These are phyloP conservation scores for Mycena pura DNA, from an alignment of 768 basidiomycete species.

Conservation along the genomic window DNA sequence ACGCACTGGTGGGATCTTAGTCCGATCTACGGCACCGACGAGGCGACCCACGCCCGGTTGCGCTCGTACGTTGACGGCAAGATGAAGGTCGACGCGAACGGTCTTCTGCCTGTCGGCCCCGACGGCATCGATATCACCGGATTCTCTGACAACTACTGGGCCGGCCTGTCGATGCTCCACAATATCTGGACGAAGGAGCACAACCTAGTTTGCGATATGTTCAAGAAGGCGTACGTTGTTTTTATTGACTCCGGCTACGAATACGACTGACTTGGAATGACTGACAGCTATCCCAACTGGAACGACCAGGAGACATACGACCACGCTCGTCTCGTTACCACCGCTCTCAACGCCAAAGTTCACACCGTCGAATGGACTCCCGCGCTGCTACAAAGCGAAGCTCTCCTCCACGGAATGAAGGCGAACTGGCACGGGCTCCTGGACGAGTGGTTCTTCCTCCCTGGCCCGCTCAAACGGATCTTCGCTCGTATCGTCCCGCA, in stretches of 20 bases:
- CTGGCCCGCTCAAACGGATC: too few species aligned
- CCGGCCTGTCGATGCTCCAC: slow-evolving; percentile 16
- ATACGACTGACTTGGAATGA: not conserved
- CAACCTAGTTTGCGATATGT: slow-evolving; percentile 23
- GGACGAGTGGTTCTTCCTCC: slow-evolving; percentile 12
- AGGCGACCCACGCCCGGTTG: slow-evolving; percentile 10
- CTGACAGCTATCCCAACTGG: slow-evolving; percentile 15
- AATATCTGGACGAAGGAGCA: slow-evolving; percentile 22
- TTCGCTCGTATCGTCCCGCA: slow-evolving; percentile 11
- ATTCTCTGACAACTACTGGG: slow-evolving; percentile 22
- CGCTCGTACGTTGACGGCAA: slow-evolving; percentile 17
- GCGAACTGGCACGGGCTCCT: slow-evolving; percentile 22
- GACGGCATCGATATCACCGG: slow-evolving; percentile 16
- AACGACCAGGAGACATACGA: slow-evolving; percentile 20
- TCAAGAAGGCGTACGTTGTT: slow-evolving; percentile 9
- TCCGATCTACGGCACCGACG: slow-evolving; percentile 16
- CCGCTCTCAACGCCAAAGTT: slow-evolving; percentile 23
- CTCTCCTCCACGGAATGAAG: slow-evolving; percentile 12
- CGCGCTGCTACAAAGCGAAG: slow-evolving; percentile 9
- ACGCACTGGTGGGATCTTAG: slow-evolving; percentile 23
- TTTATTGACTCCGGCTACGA: not conserved
- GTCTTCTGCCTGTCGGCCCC: slow-evolving; percentile 9
- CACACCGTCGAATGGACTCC: slow-evolving; percentile 27
- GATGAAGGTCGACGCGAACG: slow-evolving; percentile 8
- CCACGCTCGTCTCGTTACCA: slow-evolving; percentile 23